Conservation (phyloP, 306 rosid genomes). For the Trifolium subterraneum region DNA sequence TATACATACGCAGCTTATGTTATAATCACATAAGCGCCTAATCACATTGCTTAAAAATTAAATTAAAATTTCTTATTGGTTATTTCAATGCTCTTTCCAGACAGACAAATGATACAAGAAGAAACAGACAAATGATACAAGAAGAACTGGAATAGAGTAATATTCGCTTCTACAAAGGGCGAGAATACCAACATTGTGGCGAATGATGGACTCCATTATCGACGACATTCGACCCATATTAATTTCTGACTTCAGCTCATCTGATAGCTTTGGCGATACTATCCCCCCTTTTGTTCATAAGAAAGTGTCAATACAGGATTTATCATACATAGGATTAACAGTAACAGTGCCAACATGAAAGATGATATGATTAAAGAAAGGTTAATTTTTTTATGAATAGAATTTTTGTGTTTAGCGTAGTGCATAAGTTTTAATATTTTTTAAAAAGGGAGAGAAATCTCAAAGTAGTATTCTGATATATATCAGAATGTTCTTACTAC, state of each 20-base stretch:
- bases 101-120: conserved; percentile 53
- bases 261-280: conserved; percentile 26
- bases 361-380: conserved; percentile 33
- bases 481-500: conserved; percentile 14
- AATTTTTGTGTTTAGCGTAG: conserved; percentile 28
- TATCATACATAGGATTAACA: conserved; percentile 40
- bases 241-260: conserved; percentile 38
- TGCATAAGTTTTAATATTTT: conserved; percentile 12
- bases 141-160: conserved; percentile 28
- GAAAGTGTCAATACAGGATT: conserved; percentile 38
- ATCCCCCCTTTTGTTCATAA: conserved; percentile 33
- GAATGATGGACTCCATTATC: conserved; percentile 26
- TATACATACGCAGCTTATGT: background rate
- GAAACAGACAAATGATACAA: too few relatives aligned
- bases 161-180: conserved; percentile 10
- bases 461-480: conserved; percentile 3
- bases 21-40: too few relatives aligned
- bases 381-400: conserved; percentile 1
- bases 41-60: too few relatives aligned
- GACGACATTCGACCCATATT: conserved; percentile 25
- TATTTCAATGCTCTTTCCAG: conserved; percentile 50
- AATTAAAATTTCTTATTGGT: too few relatives aligned
- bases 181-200: background rate
- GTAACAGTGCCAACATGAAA: conserved; percentile 40
- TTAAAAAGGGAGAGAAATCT: conserved; percentile 1